Percentiles rank a stretch among this genome's conserved stretches.
These are phyloP conservation scores for Ananas comosus DNA, from an alignment of 176 grass and related monocot species.

Conservation along the genomic window DNA sequence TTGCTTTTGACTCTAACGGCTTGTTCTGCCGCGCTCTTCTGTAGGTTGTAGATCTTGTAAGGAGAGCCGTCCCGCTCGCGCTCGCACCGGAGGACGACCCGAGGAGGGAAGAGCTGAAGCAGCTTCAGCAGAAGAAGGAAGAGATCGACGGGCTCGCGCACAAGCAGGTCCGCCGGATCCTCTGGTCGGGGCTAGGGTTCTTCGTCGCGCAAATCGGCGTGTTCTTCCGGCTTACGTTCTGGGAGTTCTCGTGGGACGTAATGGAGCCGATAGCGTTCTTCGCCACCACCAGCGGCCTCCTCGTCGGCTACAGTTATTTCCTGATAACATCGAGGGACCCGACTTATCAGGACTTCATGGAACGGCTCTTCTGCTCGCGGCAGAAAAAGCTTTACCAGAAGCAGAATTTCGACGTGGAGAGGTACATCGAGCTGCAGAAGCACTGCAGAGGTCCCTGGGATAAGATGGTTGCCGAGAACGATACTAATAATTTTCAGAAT, in stretches of 20 bases:
- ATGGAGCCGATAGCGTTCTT: slow-evolving; percentile 99
- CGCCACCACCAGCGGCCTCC: slow-evolving; percentile 55
- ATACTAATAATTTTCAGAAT: slow-evolving; percentile 46
- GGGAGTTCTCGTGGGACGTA: slow-evolving; percentile 99
- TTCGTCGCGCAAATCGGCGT: slow-evolving; percentile 68
- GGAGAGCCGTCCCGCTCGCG: slow-evolving; percentile 64
- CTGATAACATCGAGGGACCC: slow-evolving; percentile 93
- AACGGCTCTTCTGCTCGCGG: slow-evolving; percentile 64
- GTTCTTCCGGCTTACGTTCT: slow-evolving; percentile 94
- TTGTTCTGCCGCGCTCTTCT: background rate
- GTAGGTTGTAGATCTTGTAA: slow-evolving; percentile 83
- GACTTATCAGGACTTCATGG: slow-evolving; percentile 87
- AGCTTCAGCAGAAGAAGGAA: slow-evolving; percentile 58
- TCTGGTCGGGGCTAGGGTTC: slow-evolving; percentile 76
- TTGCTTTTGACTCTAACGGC: background rate
- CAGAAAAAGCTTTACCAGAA: slow-evolving; percentile 73
- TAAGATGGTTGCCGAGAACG: slow-evolving; percentile 34
- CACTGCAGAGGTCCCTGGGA: slow-evolving; percentile 66
- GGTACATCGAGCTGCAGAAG: slow-evolving; percentile 76
- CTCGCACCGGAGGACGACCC: slow-evolving; percentile 57
- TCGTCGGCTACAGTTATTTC: slow-evolving; percentile 81
- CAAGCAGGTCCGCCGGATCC: slow-evolving; percentile 81
- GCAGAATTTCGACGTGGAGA: slow-evolving; percentile 58
- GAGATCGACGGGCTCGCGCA: slow-evolving; percentile 72
- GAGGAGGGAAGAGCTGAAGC: slow-evolving; percentile 78